Conservation (phyloP, 2,329 filamentous ascomycete species). For the Pyrenochaeta sp. region DNA sequence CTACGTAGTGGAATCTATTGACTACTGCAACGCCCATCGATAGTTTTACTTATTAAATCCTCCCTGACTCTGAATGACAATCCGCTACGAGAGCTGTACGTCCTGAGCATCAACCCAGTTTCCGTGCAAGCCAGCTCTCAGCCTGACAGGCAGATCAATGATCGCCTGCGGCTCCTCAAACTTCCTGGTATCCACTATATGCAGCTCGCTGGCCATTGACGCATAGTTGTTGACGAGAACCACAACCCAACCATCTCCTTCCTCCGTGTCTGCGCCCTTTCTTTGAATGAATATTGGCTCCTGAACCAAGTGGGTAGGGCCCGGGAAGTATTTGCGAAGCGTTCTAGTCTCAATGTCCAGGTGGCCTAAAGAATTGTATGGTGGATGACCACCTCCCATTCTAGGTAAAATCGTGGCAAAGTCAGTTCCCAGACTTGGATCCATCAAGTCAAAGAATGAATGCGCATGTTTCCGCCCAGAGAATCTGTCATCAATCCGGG, state of each 20-base stretch:
- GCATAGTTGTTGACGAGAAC: constrained; percentile 45
- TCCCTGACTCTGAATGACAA: too few relatives aligned
- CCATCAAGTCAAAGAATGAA: constrained; percentile 55
- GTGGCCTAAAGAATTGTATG: constrained; percentile 60
- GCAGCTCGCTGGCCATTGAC: constrained; percentile 34
- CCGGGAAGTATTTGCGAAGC: constrained; percentile 56
- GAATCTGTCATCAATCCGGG: constrained; percentile 53
- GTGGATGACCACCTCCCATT: constrained; percentile 38
- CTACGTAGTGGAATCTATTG: too few relatives aligned
- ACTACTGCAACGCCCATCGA: too few relatives aligned
- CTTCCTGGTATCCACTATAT: constrained; percentile 44
- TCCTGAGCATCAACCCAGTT: constrained; percentile 39
- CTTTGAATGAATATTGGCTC: constrained; percentile 62
- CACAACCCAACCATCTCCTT: constrained; percentile 60
- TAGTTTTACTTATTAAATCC: too few relatives aligned
- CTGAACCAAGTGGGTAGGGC: constrained; percentile 54
- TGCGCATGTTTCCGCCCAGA: constrained; percentile 39
- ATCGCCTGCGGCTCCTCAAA: constrained; percentile 42
- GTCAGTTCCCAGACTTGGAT: constrained; percentile 47
- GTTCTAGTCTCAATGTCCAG: constrained; percentile 49
- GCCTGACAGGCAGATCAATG: constrained; percentile 44
- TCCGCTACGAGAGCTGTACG: constrained; percentile 2
- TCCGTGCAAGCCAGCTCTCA: constrained; percentile 46
- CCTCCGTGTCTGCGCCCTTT: constrained; percentile 35
- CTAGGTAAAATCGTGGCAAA: constrained; percentile 34